Evolutionary conservation across 257 asterid species (phyloP).

Genomic region (Scutellaria galericulata): DNA sequence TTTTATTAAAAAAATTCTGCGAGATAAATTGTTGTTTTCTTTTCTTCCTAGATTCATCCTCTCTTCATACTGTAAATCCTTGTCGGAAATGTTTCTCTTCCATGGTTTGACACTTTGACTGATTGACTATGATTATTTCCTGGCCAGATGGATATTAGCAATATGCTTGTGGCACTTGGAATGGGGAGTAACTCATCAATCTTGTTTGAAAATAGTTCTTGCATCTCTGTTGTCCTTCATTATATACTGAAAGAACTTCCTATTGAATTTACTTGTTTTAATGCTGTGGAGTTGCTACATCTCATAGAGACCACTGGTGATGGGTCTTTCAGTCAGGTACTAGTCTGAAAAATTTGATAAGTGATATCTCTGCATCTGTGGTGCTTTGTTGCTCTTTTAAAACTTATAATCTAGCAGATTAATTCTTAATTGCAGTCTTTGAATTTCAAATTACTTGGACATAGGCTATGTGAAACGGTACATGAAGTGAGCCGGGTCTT

Average conservation of each 20-base stretch:
- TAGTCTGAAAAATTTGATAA: constrained; percentile 24
- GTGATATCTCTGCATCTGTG: constrained; percentile 28
- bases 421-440: constrained; percentile 67
- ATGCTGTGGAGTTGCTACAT: constrained; percentile 69
- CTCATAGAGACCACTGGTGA: constrained; percentile 64
- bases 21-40: neutral
- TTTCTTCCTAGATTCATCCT: neutral
- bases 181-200: constrained; percentile 55
- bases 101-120: constrained; percentile 15
- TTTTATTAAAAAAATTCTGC: neutral
- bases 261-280: constrained; percentile 52
- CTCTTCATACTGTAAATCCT: constrained; percentile 1
- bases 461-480: constrained; percentile 78
- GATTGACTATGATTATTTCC: constrained; percentile 22
- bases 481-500: constrained; percentile 54
- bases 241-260: constrained; percentile 83
- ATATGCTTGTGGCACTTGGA: constrained; percentile 69
- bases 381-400: constrained; percentile 34
- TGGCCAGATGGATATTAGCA: constrained; percentile 54
- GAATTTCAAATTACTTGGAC: constrained; percentile 87
- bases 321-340: constrained; percentile 76
- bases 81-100: constrained; percentile 11
- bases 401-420: constrained; percentile 42
- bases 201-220: constrained; percentile 55
- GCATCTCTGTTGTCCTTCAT: constrained; percentile 70